Evolutionary conservation across 2,329 filamentous ascomycete genomes (phyloP).

Genomic region (Clonostachys solani): DNA sequence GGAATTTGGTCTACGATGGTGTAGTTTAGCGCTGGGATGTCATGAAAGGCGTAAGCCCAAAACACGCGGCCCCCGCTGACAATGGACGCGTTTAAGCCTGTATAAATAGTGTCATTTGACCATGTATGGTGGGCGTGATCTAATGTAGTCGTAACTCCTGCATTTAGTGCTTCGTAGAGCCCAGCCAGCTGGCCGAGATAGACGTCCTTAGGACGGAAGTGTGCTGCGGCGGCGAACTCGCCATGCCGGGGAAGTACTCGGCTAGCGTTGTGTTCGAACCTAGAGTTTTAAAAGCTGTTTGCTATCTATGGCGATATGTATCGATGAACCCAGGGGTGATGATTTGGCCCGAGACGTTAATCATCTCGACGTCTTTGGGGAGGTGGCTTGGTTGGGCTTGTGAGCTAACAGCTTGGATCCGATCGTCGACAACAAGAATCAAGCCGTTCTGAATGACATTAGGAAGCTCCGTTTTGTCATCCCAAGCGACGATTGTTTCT

Average conservation of each 20-base stretch:
- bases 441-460: constrained; percentile 32
- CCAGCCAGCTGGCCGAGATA: constrained; percentile 41
- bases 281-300: constrained; percentile 49
- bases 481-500: constrained; percentile 35
- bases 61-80: constrained; percentile 42
- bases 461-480: constrained; percentile 21
- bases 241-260: constrained; percentile 40
- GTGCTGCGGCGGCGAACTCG: constrained; percentile 17
- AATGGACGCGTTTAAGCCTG: constrained; percentile 35
- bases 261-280: constrained; percentile 43
- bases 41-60: constrained; percentile 37
- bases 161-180: constrained; percentile 43
- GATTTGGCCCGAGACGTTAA: constrained; percentile 47
- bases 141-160: constrained; percentile 46
- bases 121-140: constrained; percentile 49
- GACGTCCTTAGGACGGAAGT: constrained; percentile 35
- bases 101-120: constrained; percentile 31
- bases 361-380: neutral
- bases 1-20: constrained; percentile 3
- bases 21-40: constrained; percentile 7
- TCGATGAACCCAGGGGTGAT: constrained; percentile 52
- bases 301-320: constrained; percentile 52
- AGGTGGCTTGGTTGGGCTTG: neutral
- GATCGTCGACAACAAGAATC: constrained; percentile 30
- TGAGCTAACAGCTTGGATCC: constrained; percentile 22